Evolutionary conservation across 305 asterid genomes (phyloP), one percentile per base, ranked within the genome.

Genomic region (Andrographis paniculata): DNA sequence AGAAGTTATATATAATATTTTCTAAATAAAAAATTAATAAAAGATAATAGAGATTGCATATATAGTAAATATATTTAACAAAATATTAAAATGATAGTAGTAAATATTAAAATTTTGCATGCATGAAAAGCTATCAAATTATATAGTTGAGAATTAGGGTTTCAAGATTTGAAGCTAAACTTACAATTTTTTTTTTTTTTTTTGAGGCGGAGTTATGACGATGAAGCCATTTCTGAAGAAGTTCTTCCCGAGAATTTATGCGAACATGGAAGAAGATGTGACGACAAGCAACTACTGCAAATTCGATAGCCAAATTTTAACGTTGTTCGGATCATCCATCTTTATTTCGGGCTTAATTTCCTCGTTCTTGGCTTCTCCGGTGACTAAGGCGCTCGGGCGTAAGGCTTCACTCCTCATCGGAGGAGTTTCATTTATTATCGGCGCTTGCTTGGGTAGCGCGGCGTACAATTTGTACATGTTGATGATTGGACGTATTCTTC

Each of bases 321-420:
- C 88, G 0, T 41, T 78, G 71, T 81, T 81, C 30, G 78, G 85
- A 22, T 81, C 93, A 30, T 81, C 93, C 14, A 20, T 81, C 54
- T 81, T 78, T 30, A 33, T 81, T 66, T 87, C 93, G 14, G 93
- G 85, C 23, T 77, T 81, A 4, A 8, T 50, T 1, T 66, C 93
- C 18, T 81, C 93, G 8, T 20, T 78, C 0, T 70, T 68, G 35
- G 93, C 93, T 0, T 60, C 80, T 17, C 48, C 60, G n/a, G 78
- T 81, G 45, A 81, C 93, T 2, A 60, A 80, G 37, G 64, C 45
- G 44, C 42, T 68, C 0, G 93, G 93, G 15, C 50, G 93, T 19
- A 78, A 67, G 33, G 60, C 64, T 23, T 75, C 93, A 0, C 78
- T 81, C 85, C 59, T 81, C 46, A 12, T 70, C 22, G 93, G 93